Evolutionary conservation across 2,329 filamentous ascomycete species (phyloP).

Genomic region (Aspergillus fijiensis): DNA sequence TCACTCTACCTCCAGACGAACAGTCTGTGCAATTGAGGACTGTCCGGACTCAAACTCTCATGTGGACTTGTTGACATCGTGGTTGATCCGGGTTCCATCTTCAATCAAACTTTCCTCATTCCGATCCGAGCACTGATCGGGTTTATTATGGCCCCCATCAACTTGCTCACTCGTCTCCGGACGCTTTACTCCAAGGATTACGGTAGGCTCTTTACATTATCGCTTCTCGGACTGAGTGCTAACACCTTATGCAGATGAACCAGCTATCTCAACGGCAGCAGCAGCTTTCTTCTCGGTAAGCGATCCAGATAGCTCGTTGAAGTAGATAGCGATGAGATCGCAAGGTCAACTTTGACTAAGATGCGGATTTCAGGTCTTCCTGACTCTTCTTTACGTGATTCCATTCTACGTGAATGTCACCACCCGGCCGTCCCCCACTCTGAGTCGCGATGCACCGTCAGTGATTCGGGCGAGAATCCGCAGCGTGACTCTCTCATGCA

Average conservation of each 20-base stretch:
- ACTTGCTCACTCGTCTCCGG: constrained; percentile 33
- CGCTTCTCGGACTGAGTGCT: constrained; percentile 6
- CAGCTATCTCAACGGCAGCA: constrained; percentile 37
- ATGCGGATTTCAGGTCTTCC: constrained; percentile 58
- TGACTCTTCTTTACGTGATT: constrained; percentile 85
- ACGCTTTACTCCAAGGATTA: constrained; percentile 34
- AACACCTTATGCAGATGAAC: constrained; percentile 31
- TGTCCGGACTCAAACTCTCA: neutral
- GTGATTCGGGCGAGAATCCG: constrained; percentile 85
- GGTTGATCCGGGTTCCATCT: neutral
- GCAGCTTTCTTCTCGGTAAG: constrained; percentile 43
- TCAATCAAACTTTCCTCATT: neutral
- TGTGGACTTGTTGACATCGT: neutral
- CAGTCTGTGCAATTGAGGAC: neutral
- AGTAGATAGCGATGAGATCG: neutral
- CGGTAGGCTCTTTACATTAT: constrained; percentile 21
- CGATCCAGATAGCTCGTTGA: constrained; percentile 6
- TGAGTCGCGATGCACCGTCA: constrained; percentile 82
- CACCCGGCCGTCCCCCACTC: constrained; percentile 74
- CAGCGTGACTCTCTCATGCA: constrained; percentile 73
- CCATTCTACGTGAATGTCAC: constrained; percentile 82
- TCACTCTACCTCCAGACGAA: neutral
- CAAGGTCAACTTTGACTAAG: neutral
- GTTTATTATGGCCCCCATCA: constrained; percentile 34
- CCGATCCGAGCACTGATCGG: neutral